Evolutionary conservation across 106 monocot species (phyloP), one percentile per base, ranked within the genome.

Genomic region (Dioscorea zingiberensis): DNA sequence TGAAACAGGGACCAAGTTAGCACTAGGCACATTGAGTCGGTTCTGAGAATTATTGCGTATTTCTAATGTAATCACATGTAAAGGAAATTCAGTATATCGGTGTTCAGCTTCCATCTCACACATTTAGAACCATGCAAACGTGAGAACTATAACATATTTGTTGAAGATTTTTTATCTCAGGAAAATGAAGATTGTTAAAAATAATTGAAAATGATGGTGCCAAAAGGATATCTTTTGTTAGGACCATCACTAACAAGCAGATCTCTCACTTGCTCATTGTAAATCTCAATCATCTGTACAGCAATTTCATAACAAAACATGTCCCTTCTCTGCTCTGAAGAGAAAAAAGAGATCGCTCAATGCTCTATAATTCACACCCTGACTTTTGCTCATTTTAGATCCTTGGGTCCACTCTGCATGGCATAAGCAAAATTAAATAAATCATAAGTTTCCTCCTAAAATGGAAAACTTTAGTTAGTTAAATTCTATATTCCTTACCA

Each of bases 251-350:
- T 80, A 26, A 78, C 75, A 64, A 99, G 93, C 55, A 99, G 93
- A 80, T 99, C 98, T 49, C 98, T 77, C 29, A 93, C 98, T 99
- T 99, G 98, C 65, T 99, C 98, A 59, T 98, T 98, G 47, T 98
- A 98, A 55, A 98, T 98, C 63, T 98, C 98, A 56, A 98, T 92
- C 98, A 99, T 99, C 66, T 99, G 98, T 24, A 99, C 93, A 13
- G 86, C 28, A 65, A 99, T 89, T 61, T 93, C 80, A 74, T 99
- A 99, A 59, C 53, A 67, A 74, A 93, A 89, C 27, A 66, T 54
- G 13, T 78, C 93, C 67, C 66, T 84, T 70, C 98, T 84, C 65
- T 89, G 77, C 59, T 93, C 86, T 15, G 98, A 82, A 13, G n/a
- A 93, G 86, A 47, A 69, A 73, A 74, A 99, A 99, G 4, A 99